phyloP scores from a whole-genome alignment of 108 stramenopile species.

The Cyclotella baltica region DNA sequence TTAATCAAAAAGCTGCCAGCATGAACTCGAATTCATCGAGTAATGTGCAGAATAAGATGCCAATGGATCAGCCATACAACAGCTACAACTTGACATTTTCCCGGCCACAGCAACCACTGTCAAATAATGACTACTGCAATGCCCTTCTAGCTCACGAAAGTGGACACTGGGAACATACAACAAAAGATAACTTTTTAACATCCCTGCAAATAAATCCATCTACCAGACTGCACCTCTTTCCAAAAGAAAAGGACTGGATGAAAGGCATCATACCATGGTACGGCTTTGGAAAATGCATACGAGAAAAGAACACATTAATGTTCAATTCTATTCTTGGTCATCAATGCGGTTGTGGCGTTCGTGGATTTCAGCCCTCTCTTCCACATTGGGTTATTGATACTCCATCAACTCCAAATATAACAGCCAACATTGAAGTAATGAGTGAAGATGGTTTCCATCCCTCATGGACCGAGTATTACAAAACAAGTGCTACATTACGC shows the following conservation, averaged over 20 bases:
- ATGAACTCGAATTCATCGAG: neutral
- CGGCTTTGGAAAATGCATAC: slow-evolving; percentile 3
- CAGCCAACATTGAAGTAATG: neutral
- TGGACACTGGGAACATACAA: slow-evolving; percentile 12
- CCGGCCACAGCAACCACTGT: neutral
- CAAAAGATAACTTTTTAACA: neutral
- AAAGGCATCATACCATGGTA: neutral
- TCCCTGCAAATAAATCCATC: neutral
- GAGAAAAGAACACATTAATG: slow-evolving; percentile 6
- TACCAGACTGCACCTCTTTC: slow-evolving; percentile 8
- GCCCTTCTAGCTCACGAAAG: slow-evolving; percentile 6
- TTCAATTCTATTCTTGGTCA: slow-evolving; percentile 25
- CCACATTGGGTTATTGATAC: slow-evolving; percentile 15
- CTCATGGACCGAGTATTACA: slow-evolving; percentile 16
- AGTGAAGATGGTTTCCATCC: neutral
- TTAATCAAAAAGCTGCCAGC: neutral
- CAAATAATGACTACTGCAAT: neutral
- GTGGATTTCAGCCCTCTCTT: slow-evolving; percentile 26
- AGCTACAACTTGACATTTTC: neutral
- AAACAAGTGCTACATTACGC: slow-evolving; percentile 12
- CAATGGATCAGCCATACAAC: neutral
- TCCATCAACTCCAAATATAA: neutral
- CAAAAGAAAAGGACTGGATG: slow-evolving; percentile 18
- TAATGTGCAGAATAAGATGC: neutral
- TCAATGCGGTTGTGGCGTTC: slow-evolving; percentile 28